Percentiles rank a stretch among this genome's conserved stretches.
Evolutionary conservation across 1,284 basidiomycete genomes (phyloP).

Genomic region (Apiotrichum brassicae): DNA sequence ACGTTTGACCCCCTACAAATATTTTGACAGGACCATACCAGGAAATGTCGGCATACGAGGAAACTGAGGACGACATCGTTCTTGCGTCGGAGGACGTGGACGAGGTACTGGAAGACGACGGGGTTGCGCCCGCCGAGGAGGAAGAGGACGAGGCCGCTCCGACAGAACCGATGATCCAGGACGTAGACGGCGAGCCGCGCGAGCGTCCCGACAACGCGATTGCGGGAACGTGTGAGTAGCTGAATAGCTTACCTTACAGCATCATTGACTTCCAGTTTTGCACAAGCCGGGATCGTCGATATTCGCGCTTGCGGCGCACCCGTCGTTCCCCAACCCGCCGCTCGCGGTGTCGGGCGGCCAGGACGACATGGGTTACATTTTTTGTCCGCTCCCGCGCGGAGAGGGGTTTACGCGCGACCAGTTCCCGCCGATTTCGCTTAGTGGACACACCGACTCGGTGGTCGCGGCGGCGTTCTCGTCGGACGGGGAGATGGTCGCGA

Average conservation of each 20-base stretch:
- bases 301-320: constrained; percentile 76
- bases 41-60: background rate
- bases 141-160: constrained; percentile 36
- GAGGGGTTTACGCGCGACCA: constrained; percentile 53
- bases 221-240: constrained; percentile 22
- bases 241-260: background rate
- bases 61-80: constrained; percentile 10
- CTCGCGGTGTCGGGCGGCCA: constrained; percentile 88
- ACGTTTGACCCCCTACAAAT: too few species aligned
- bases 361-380: constrained; percentile 91
- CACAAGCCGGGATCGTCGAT: constrained; percentile 56
- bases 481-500: constrained; percentile 87
- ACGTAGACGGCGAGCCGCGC: constrained; percentile 17
- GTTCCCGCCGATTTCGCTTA: constrained; percentile 71
- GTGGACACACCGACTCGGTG: constrained; percentile 89
- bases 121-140: constrained; percentile 53
- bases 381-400: constrained; percentile 46
- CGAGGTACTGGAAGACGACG: constrained; percentile 54
- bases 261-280: constrained; percentile 31
- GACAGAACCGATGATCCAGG: constrained; percentile 24
- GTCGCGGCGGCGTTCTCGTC: constrained; percentile 69
- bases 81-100: constrained; percentile 16
- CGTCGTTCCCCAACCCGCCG: constrained; percentile 62
- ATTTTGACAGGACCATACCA: too few species aligned
- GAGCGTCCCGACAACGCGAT: constrained; percentile 22